Percentiles rank a stretch among this genome's conserved stretches.
These are phyloP conservation scores for Skeletonema potamos DNA, from an alignment of 108 stramenopile species.

Conservation along the genomic window DNA sequence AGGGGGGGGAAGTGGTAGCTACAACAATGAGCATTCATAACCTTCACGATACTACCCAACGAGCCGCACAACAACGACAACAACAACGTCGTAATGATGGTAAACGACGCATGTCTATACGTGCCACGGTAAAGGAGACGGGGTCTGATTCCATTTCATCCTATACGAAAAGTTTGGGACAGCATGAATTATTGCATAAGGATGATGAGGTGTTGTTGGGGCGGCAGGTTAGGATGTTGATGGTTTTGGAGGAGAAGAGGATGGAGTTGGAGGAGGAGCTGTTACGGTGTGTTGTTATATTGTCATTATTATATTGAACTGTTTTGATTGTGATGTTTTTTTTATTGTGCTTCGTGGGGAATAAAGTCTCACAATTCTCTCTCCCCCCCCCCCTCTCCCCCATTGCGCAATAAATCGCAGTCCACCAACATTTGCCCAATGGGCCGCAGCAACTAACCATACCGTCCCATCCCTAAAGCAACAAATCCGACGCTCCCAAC, in stretches of 20 bases:
- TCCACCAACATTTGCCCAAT: conserved; percentile 58
- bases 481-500: conserved; percentile 62
- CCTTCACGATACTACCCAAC: neutral
- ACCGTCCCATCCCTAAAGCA: conserved; percentile 54
- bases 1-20: neutral
- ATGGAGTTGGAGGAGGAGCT: conserved; percentile 39
- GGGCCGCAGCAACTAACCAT: conserved; percentile 50
- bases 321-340: neutral
- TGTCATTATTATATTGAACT: neutral
- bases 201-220: conserved; percentile 55
- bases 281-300: conserved; percentile 27
- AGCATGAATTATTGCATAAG: conserved; percentile 54
- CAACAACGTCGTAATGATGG: neutral
- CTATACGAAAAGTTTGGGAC: conserved; percentile 56
- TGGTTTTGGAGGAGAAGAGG: conserved; percentile 44
- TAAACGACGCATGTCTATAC: conserved; percentile 16
- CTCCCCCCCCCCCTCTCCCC: neutral
- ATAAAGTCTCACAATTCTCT: neutral
- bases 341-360: neutral
- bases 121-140: conserved; percentile 59
- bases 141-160: conserved; percentile 53
- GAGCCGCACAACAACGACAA: neutral
- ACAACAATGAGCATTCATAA: neutral
- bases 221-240: conserved; percentile 46
- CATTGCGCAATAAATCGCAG: conserved; percentile 9